Evolutionary conservation across 805 yeast genomes (phyloP).

Genomic region (Isabelozyma rhagii): DNA sequence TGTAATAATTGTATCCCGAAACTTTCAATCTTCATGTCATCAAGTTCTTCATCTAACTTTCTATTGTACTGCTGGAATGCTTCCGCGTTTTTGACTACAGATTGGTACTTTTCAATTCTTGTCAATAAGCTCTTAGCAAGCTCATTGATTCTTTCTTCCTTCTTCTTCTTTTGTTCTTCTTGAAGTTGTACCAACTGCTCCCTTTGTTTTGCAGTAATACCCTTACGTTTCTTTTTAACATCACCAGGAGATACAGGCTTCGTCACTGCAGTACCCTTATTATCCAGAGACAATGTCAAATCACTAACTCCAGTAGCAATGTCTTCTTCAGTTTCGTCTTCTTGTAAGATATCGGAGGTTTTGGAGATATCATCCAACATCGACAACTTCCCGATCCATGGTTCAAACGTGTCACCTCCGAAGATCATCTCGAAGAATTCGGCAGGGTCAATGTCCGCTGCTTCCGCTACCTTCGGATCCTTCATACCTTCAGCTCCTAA

Average conservation of each 20-base stretch:
- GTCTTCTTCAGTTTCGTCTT: constrained; percentile 7
- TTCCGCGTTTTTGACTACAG: constrained; percentile 60
- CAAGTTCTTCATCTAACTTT: constrained; percentile 61
- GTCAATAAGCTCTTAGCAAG: constrained; percentile 47
- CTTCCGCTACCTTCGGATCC: constrained; percentile 59
- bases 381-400: constrained; percentile 52
- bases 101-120: constrained; percentile 47
- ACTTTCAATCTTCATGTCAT: constrained; percentile 87
- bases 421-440: constrained; percentile 70
- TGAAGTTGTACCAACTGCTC: constrained; percentile 51
- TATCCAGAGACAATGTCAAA: constrained; percentile 7
- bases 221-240: constrained; percentile 26
- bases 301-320: constrained; percentile 7
- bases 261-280: constrained; percentile 3
- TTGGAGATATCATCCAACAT: constrained; percentile 72
- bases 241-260: constrained; percentile 13
- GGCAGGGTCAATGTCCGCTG: constrained; percentile 57
- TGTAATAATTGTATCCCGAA: constrained; percentile 89
- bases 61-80: constrained; percentile 54
- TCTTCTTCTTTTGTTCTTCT: constrained; percentile 51
- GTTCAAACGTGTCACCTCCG: constrained; percentile 87
- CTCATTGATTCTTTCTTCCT: constrained; percentile 47
- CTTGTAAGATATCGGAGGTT: constrained; percentile 49
- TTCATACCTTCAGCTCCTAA: constrained; percentile 63
- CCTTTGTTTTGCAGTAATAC: constrained; percentile 35